phyloP scores from a whole-genome alignment of 495 filamentous ascomycete genomes.

The Jackrogersella minutella region DNA sequence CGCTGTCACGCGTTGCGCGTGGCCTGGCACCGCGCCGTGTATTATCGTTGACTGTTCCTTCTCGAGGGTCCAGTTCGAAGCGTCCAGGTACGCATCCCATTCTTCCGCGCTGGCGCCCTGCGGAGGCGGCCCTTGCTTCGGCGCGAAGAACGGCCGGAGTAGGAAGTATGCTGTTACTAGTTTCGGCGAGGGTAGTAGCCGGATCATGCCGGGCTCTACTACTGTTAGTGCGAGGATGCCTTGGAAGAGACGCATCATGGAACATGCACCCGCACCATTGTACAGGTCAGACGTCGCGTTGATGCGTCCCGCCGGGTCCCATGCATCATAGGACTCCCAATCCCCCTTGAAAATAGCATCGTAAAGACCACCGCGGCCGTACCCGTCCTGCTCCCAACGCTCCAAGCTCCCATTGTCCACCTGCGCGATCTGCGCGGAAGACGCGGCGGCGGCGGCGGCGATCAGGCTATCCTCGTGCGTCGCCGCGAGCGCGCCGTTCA shows the following conservation, averaged over 20 bases:
- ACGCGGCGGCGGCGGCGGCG: slow-evolving; percentile 53
- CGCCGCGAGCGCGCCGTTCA: slow-evolving; percentile 42
- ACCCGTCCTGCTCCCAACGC: slow-evolving; percentile 88
- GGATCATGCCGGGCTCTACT: slow-evolving; percentile 82
- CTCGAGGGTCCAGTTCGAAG: slow-evolving; percentile 65
- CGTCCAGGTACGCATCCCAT: slow-evolving; percentile 60
- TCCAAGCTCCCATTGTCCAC: slow-evolving; percentile 88
- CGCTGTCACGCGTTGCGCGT: slow-evolving; percentile 80
- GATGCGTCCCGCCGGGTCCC: slow-evolving; percentile 79
- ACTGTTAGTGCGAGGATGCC: slow-evolving; percentile 85
- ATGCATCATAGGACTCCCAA: slow-evolving; percentile 89
- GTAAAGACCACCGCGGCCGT: slow-evolving; percentile 76
- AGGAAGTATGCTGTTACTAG: slow-evolving; percentile 87
- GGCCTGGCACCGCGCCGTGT: slow-evolving; percentile 81
- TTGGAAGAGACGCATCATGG: slow-evolving; percentile 89
- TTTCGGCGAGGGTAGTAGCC: slow-evolving; percentile 81
- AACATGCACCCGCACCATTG: slow-evolving; percentile 84
- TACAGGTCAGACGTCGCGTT: slow-evolving; percentile 81
- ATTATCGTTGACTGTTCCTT: slow-evolving; percentile 64
- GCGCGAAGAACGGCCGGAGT: slow-evolving; percentile 83
- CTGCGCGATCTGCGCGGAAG: slow-evolving; percentile 67
- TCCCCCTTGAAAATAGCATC: slow-evolving; percentile 75
- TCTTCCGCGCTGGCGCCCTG: slow-evolving; percentile 45
- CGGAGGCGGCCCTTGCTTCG: slow-evolving; percentile 55
- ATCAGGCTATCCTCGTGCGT: slow-evolving; percentile 52